Conservation (phyloP, 805 yeast genomes). For the Torulaspora gathmanii region DNA sequence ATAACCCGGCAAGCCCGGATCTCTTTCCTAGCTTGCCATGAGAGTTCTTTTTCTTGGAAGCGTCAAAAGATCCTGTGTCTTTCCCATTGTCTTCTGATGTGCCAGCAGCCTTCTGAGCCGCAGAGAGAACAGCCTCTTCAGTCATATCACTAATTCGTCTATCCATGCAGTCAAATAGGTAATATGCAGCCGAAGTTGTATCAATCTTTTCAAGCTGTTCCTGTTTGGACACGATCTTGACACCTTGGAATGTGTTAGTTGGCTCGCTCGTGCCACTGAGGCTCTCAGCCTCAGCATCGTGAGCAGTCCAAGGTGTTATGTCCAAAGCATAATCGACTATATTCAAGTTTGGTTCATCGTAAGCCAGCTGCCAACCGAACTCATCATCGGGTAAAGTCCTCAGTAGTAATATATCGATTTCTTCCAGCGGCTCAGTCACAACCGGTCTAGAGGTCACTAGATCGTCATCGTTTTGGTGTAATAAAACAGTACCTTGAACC, state of each 20-base stretch:
- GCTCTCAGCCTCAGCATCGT: constrained; percentile 6
- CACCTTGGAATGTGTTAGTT: background rate
- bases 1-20: constrained; percentile 29
- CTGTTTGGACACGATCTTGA: constrained; percentile 14
- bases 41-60: constrained; percentile 2
- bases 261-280: constrained; percentile 1
- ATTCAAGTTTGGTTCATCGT: constrained; percentile 33
- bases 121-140: constrained; percentile 1
- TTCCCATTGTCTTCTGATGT: background rate
- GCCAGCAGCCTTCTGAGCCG: background rate
- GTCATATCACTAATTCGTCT: constrained; percentile 10
- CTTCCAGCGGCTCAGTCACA: constrained; percentile 13
- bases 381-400: constrained; percentile 20
- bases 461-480: constrained; percentile 10
- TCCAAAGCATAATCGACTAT: constrained; percentile 30
- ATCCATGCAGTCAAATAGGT: constrained; percentile 24
- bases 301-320: constrained; percentile 20
- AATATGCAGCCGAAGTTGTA: constrained; percentile 14
- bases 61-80: background rate
- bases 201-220: constrained; percentile 11
- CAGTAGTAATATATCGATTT: constrained; percentile 30
- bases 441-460: constrained; percentile 4
- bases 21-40: constrained; percentile 16
- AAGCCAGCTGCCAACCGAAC: constrained; percentile 32
- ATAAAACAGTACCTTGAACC: constrained; percentile 9